phyloP scores from a whole-genome alignment of 2,329 filamentous ascomycete genomes.

The Pseudogymnoascus sp. region DNA sequence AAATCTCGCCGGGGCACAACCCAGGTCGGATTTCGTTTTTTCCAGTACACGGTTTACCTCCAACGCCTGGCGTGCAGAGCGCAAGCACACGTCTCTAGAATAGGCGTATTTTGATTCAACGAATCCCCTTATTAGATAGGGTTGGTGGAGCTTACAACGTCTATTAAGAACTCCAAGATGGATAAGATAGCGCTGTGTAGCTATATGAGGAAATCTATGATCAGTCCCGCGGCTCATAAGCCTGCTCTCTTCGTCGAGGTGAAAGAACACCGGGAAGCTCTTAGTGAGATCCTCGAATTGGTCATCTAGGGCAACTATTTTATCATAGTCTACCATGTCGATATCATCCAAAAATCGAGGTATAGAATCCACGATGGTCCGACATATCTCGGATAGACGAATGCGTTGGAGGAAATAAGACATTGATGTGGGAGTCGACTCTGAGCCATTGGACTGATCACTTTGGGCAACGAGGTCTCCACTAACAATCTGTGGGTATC shows the following conservation, averaged over 20 bases:
- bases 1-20: conserved; percentile 21
- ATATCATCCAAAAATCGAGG: conserved; percentile 22
- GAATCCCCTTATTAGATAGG: conserved; percentile 28
- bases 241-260: conserved; percentile 18
- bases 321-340: conserved; percentile 24
- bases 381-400: conserved; percentile 31
- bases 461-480: conserved; percentile 31
- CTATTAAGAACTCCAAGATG: conserved; percentile 31
- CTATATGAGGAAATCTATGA: conserved; percentile 16
- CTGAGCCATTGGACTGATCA: conserved; percentile 18
- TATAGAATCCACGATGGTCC: conserved; percentile 30
- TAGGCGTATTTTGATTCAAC: conserved; percentile 27
- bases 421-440: conserved; percentile 29
- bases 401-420: conserved; percentile 33
- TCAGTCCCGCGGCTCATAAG: conserved; percentile 9
- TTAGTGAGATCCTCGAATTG: conserved; percentile 28
- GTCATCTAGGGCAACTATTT: conserved; percentile 30
- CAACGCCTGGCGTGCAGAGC: conserved; percentile 26
- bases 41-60: conserved; percentile 23
- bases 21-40: conserved; percentile 21
- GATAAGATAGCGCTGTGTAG: conserved; percentile 30
- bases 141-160: conserved; percentile 33
- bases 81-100: conserved; percentile 31
- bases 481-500: conserved; percentile 31
- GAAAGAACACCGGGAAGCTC: conserved; percentile 31